Evolutionary conservation across 768 basidiomycete species (phyloP), one percentile per base, ranked within the genome.

Genomic region (Russula compacta): DNA sequence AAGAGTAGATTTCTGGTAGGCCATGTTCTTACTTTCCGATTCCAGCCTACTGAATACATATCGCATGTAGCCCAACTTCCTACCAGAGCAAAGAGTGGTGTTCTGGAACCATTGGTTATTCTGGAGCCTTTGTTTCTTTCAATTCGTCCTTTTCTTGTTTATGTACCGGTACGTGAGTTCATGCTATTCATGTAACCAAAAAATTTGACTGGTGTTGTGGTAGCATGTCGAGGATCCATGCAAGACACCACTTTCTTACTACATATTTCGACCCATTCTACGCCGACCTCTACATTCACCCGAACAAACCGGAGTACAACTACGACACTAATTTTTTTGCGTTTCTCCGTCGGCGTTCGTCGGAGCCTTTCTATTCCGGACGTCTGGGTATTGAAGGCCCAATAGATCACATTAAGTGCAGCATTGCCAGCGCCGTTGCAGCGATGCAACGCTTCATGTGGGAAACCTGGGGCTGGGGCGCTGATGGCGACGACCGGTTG

Each of bases 211-310:
- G 44, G 35, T 42, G 40, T 19, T 0, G 36, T 56, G 48, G 48
- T 62, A 83, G 87, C 66, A 64, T 82, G 66, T 77, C 78, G 61
- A 66, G 73, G 50, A 70, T 71, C 35, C 77, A 75, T 51, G 81
- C 85, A 48, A 77, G 71, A 67, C 75, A 80, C 24, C 73, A 83
- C 35, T 90, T 87, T 72, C 76, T 89, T 67, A 86, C 83, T 62
- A 84, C 81, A 60, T 90, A 89, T 66, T 89, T 86, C 67, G 87
- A 92, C 69, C 85, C 89, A 59, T 83, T 87, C 73, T 81, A 87
- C 69, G 84, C 86, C 15, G 84, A 89, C 67, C 77, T 89, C 56
- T 80, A 87, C 69, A 72, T 84, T 47, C 71, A 75, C 59, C 63
- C 71, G 59, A 75, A 72, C 58, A 77, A 75, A 65, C 77, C 77